Base-by-base conservation (phyloP, 441 rosid species). In the Geranium incanum region DNA sequence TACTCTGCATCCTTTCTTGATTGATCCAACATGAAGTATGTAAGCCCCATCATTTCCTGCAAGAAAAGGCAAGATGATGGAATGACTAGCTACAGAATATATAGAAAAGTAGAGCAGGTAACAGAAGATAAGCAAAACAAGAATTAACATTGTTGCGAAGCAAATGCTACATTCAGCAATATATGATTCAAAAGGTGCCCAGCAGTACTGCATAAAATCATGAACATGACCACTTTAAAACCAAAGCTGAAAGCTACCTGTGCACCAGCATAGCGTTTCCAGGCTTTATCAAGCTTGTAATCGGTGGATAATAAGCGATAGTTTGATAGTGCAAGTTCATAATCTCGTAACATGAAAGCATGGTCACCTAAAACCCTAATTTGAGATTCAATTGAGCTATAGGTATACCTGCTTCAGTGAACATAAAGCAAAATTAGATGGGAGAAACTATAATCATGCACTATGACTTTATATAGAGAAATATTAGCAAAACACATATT, bases 31-130 rank as follows among this genome's bases (percentile, higher is more conserved):
- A 95, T 81, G 84, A 95, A 95, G 79, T 81, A 93, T 60, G 97
- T 67, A 77, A 93, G 92, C 66, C 94, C 99, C 93, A 88, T 93
- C 95, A 95, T 95, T 89, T 95, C 99, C 99, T 95, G 81, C 84
- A 72, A 73, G 73, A 79, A 81, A 39, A 73, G 75, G 36, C 39
- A 64, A 52, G 68, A 19, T 41, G 38, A 66, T 16, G 70, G 64
- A 7, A 37, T 33, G 9, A 71, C 8, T 3, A 11, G 12, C 21
- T 16, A 45, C 11, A n/a, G 8, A 5, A 15, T n/a, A 8, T 8
- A 68, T 3, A 48, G 15, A 12, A 36, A 23, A 63, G 12, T 64
- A 16, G 23, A 70, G 48, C 4, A 18, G 67, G 63, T 18, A 6
- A 21, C 38, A 55, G n/a, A 19, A 59, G 50, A 66, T 13, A 11